Conservation (phyloP, 1,284 basidiomycete species). For the Naganishia cerealis region DNA sequence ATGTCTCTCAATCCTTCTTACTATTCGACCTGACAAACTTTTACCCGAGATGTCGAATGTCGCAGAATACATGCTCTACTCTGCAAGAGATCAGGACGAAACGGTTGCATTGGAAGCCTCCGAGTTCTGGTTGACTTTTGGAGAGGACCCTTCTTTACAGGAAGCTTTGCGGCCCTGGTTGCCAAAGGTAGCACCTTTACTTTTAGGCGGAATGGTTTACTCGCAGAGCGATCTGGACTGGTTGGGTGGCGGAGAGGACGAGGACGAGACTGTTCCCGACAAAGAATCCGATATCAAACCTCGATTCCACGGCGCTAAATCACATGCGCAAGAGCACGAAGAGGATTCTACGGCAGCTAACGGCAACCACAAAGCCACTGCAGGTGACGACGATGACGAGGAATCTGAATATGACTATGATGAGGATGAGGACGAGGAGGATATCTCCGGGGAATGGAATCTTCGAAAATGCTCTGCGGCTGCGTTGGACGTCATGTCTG, state of each 20-base stretch:
- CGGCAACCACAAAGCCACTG: conserved; percentile 6
- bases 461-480: conserved; percentile 96
- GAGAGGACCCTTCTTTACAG: conserved; percentile 84
- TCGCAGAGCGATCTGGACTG: conserved; percentile 94
- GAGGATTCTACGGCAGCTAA: conserved; percentile 32
- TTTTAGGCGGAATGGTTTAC: conserved; percentile 96
- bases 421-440: conserved; percentile 90
- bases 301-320: conserved; percentile 76
- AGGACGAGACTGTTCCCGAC: conserved; percentile 83
- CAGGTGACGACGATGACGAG: conserved; percentile 50
- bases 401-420: conserved; percentile 73
- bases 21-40: conserved; percentile 89
- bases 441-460: conserved; percentile 98
- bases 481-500: conserved; percentile 93
- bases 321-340: conserved; percentile 79
- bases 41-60: conserved; percentile 94
- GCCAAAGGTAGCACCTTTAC: conserved; percentile 82
- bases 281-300: conserved; percentile 95
- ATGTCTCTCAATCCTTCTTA: conserved; percentile 87
- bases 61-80: conserved; percentile 98
- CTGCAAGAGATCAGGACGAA: conserved; percentile 86
- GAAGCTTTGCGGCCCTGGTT: conserved; percentile 82
- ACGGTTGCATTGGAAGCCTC: conserved; percentile 93
- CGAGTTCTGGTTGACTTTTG: conserved; percentile 99
- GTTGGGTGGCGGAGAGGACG: conserved; percentile 80